Conservation (phyloP, 257 asterid species). For the Nicotiana obtusifolia region DNA sequence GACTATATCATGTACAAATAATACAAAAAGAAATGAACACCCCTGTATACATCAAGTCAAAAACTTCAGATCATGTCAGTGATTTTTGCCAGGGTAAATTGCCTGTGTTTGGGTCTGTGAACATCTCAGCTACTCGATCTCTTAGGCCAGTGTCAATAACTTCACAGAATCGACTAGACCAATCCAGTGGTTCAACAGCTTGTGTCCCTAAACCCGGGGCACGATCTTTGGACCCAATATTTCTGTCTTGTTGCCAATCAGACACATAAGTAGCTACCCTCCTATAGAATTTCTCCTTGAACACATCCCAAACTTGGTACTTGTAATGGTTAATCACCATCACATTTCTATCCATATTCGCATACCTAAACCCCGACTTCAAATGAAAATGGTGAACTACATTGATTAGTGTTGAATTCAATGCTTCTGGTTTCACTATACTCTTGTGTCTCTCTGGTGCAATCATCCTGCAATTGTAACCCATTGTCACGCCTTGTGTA, state of each 20-base stretch:
- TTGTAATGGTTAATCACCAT: slow-evolving; percentile 74
- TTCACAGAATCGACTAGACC: slow-evolving; percentile 63
- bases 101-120: slow-evolving; percentile 35
- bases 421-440: slow-evolving; percentile 55
- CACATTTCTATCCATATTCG: slow-evolving; percentile 23
- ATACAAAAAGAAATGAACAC: not conserved
- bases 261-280: slow-evolving; percentile 78
- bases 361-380: slow-evolving; percentile 28
- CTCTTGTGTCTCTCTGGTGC: slow-evolving; percentile 78
- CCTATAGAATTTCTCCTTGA: slow-evolving; percentile 62
- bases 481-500: slow-evolving; percentile 47
- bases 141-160: slow-evolving; percentile 52
- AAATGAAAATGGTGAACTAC: slow-evolving; percentile 70
- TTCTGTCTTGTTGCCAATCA: slow-evolving; percentile 66
- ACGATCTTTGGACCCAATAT: slow-evolving; percentile 60
- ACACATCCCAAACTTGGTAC: slow-evolving; percentile 87
- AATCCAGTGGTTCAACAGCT: slow-evolving; percentile 60
- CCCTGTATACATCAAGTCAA: not conserved
- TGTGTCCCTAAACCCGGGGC: slow-evolving; percentile 73
- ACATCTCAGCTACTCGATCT: slow-evolving; percentile 30
- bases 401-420: slow-evolving; percentile 46
- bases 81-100: slow-evolving; percentile 57
- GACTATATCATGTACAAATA: not conserved
- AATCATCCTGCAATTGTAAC: slow-evolving; percentile 63
- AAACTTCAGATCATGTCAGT: not conserved